These are phyloP conservation scores for Boletus mariae DNA, from an alignment of 1,284 basidiomycete species.

Conservation along the genomic window DNA sequence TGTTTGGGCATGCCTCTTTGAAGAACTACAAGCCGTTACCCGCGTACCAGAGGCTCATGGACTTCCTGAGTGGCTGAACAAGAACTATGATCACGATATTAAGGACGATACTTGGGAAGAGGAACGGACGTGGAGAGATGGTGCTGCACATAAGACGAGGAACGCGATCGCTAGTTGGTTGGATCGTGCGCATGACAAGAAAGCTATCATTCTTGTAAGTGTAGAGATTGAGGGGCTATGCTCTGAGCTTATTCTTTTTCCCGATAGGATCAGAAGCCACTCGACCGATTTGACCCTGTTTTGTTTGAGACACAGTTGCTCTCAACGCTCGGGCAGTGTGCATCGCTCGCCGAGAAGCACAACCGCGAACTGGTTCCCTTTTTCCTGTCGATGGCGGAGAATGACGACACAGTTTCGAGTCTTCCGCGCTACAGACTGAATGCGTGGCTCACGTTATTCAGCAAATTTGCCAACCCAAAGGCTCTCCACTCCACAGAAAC, in stretches of 20 bases:
- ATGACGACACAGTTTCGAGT: conserved; percentile 35
- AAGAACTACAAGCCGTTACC: conserved; percentile 46
- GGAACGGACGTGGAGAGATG: conserved; percentile 72
- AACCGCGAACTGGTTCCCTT: conserved; percentile 78
- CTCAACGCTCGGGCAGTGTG: conserved; percentile 59
- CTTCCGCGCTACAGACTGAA: conserved; percentile 57
- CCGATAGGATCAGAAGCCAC: conserved; percentile 52
- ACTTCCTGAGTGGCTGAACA: conserved; percentile 19
- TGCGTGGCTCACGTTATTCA: conserved; percentile 82
- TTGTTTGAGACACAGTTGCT: conserved; percentile 84
- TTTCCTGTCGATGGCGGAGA: conserved; percentile 57
- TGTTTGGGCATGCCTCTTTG: conserved; percentile 72
- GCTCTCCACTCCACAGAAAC: conserved; percentile 71
- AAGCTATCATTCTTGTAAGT: conserved; percentile 38
- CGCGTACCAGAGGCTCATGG: not conserved
- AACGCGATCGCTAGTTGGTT: conserved; percentile 45
- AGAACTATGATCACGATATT: conserved; percentile 22
- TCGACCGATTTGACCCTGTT: conserved; percentile 68
- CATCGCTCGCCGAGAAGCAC: conserved; percentile 77
- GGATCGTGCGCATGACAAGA: conserved; percentile 27
- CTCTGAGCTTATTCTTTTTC: not conserved
- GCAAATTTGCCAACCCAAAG: conserved; percentile 90
- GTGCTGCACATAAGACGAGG: conserved; percentile 62
- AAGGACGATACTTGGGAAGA: conserved; percentile 55
- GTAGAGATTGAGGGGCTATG: not conserved